Evolutionary conservation across 192 early-diverging fungal species (phyloP), one percentile per base, ranked within the genome.

Genomic region (Coemansia sp.): DNA sequence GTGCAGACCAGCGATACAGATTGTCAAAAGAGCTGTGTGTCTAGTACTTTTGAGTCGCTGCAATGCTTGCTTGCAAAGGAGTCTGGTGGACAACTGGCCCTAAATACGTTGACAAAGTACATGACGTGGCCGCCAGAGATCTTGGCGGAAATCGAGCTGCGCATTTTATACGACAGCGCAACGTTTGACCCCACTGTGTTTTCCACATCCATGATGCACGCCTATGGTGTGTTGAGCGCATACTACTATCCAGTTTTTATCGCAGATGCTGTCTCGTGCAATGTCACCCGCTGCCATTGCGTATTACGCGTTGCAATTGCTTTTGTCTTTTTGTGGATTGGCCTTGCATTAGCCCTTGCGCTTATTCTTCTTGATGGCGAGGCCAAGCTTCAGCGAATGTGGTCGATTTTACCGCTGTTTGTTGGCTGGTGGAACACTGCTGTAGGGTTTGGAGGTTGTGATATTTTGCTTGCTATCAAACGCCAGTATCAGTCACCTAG

Each of bases 361-460:
- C 57, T 76, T 8, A 77, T 82, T 29, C 57, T 82, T 24, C 68
- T 82, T 22, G 65, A 82, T 53, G 64, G 70, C 39, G n/a, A 59
- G 11, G 70, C 79, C 14, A 73, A 70, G 61, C 65, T 66, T 6
- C 31, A 65, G 56, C 67, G 74, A 5, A 54, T 65, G 8, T 82
- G 79, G 79, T 65, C 67, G 42, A 32, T 70, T 1, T 7, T 82
- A 37, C 79, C 79, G 31, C 67, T 63, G 64, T 37, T 82, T 47
- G 37, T 77, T 14, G 79, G 79, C 32, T 82, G 79, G 79, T 82
- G 74, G 74, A 82, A 82, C 46, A 73, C 73, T 61, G 67, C 74
- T 3, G 74, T 77, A 0, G 79, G 79, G 1, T 74, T 82, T 67
- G 68, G 79, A 38, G 79, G 79, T 56, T 70, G 79, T 58, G 79